Percentiles rank a stretch among this genome's conserved stretches.
phyloP scores from a whole-genome alignment of 139 green algal species.

The Haematococcus sp. region DNA sequence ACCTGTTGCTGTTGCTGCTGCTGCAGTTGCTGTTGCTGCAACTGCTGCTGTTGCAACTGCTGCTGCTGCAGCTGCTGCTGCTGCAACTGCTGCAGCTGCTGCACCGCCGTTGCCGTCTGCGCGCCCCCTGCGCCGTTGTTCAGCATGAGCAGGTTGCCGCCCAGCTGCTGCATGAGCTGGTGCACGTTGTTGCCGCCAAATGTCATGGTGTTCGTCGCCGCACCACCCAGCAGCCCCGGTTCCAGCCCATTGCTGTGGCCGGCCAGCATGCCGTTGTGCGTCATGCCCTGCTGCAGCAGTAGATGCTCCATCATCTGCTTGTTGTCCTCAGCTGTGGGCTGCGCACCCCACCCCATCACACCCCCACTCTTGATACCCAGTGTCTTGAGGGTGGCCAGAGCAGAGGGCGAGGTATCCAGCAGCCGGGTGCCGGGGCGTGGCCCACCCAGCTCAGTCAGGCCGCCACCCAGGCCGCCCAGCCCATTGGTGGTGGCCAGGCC shows the following conservation, averaged over 20 bases:
- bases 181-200: constrained; percentile 9
- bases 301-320: constrained; percentile 4
- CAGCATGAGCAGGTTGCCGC: background rate
- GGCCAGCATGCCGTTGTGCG: background rate
- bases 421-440: background rate
- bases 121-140: too few relatives aligned
- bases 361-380: too few relatives aligned
- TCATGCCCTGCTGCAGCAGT: constrained; percentile 2
- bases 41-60: background rate
- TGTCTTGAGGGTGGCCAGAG: too few relatives aligned
- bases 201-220: background rate
- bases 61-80: constrained; percentile 17
- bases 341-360: too few relatives aligned
- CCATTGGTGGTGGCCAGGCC: background rate
- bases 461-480: background rate
- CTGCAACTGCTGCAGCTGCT: constrained; percentile 9
- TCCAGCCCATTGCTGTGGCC: background rate
- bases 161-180: constrained; percentile 12
- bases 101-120: background rate
- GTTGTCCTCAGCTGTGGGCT: background rate
- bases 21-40: background rate
- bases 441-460: background rate
- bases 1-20: constrained; percentile 15
- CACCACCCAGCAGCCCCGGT: background rate
- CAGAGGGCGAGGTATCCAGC: background rate